Evolutionary conservation across 1,139 yeast species (phyloP).

Genomic region (Scheffersomyces parashehatae): DNA sequence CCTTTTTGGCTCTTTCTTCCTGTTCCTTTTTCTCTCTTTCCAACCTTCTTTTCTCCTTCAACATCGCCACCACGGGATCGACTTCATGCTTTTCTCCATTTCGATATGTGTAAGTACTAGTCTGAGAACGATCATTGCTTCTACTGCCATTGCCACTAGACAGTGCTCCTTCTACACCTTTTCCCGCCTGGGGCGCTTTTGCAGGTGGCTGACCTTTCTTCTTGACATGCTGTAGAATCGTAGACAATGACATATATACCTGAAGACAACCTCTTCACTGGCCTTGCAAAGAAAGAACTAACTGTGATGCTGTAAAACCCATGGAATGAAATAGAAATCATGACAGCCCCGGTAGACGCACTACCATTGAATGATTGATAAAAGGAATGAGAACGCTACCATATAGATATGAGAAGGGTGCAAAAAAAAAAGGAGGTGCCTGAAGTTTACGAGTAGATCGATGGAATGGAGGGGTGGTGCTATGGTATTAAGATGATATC

Average conservation of each 20-base stretch:
- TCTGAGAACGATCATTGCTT: not conserved
- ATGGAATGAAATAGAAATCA: too few relatives aligned
- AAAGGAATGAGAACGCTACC: too few relatives aligned
- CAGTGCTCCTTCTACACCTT: not conserved
- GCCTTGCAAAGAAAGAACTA: too few relatives aligned
- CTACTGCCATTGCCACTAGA: constrained; percentile 1
- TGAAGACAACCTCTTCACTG: too few relatives aligned
- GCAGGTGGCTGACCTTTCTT: constrained; percentile 27
- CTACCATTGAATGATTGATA: too few relatives aligned
- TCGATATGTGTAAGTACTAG: not conserved
- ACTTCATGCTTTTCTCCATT: constrained; percentile 13
- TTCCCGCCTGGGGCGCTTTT: not conserved
- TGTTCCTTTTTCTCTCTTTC: constrained; percentile 51
- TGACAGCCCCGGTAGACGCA: too few relatives aligned
- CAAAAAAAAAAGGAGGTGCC: too few relatives aligned
- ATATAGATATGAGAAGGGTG: too few relatives aligned
- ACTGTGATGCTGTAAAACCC: too few relatives aligned
- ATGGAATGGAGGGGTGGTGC: too few relatives aligned
- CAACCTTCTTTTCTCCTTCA: constrained; percentile 63
- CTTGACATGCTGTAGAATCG: constrained; percentile 31
- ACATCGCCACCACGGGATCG: constrained; percentile 59
- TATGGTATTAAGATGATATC: too few relatives aligned
- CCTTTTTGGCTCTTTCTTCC: constrained; percentile 33
- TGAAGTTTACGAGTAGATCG: too few relatives aligned
- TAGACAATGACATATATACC: constrained; percentile 22